Conservation (phyloP, 2,329 filamentous ascomycete species). For the Cytospora schulzeri region DNA sequence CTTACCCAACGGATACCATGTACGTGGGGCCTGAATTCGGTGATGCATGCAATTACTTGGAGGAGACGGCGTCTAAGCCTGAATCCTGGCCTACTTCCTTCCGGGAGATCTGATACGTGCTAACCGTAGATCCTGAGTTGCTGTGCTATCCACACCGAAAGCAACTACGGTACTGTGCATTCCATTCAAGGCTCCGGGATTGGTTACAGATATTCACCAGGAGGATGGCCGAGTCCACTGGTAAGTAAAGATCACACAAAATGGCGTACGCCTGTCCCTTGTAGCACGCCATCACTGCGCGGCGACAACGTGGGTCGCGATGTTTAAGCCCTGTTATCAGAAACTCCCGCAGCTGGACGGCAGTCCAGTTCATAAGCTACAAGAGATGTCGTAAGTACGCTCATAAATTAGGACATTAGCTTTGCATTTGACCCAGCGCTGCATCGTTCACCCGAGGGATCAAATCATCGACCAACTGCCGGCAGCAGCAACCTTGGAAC, state of each 20-base stretch:
- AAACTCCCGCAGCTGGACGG: background rate
- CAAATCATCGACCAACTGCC: background rate
- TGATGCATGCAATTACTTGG: background rate
- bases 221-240: background rate
- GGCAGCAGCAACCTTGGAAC: too few species aligned
- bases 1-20: background rate
- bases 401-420: background rate
- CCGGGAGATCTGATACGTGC: background rate
- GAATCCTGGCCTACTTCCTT: background rate
- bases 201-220: background rate
- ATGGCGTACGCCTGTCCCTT: slow-evolving; percentile 10
- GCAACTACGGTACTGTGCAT: background rate
- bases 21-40: background rate
- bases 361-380: background rate
- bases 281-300: slow-evolving; percentile 16
- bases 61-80: background rate
- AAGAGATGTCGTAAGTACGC: background rate
- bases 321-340: background rate
- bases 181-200: background rate
- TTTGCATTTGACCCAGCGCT: background rate
- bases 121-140: background rate
- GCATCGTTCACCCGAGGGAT: background rate
- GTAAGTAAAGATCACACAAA: background rate
- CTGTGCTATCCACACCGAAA: background rate
- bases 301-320: background rate